A percentile compares a stretch with the other conserved stretches of the same genome.
These are phyloP conservation scores for Dicorynia guianensis DNA, from an alignment of 306 rosid species.

Conservation along the genomic window DNA sequence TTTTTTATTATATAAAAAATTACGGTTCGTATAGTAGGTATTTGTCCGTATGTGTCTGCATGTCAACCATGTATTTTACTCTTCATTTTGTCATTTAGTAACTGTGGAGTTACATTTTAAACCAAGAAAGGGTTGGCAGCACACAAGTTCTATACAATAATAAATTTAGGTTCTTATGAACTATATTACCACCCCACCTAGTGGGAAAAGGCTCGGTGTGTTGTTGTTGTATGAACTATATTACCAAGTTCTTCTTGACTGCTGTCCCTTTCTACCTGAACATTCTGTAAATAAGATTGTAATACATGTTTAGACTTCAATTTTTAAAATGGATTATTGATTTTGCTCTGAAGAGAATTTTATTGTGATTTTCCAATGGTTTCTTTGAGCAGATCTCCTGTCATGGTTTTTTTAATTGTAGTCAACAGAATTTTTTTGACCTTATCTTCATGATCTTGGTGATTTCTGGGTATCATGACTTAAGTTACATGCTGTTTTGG, in stretches of 20 bases:
- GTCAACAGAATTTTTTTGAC: neutral
- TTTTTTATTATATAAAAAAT: no score
- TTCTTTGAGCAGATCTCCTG: no score
- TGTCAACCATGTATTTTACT: neutral
- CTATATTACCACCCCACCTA: no score
- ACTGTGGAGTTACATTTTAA: constrained; percentile 1
- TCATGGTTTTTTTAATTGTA: neutral
- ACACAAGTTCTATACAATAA: neutral
- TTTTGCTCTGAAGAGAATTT: neutral
- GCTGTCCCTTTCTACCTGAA: neutral
- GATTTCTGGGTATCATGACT: neutral
- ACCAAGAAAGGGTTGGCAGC: constrained; percentile 15
- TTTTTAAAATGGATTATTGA: constrained; percentile 4
- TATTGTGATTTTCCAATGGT: neutral
- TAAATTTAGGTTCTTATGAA: neutral
- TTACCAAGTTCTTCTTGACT: neutral
- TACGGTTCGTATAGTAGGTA: neutral
- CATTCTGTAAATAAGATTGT: neutral
- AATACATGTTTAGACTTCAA: neutral
- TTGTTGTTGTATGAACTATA: neutral
- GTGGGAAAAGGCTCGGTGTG: no score
- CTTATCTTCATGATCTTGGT: neutral
- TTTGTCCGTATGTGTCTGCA: neutral
- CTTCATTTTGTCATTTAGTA: neutral
- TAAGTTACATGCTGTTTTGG: neutral